Evolutionary conservation across 2,329 filamentous ascomycete species (phyloP).

Genomic region (Podosphaera leucotricha): DNA sequence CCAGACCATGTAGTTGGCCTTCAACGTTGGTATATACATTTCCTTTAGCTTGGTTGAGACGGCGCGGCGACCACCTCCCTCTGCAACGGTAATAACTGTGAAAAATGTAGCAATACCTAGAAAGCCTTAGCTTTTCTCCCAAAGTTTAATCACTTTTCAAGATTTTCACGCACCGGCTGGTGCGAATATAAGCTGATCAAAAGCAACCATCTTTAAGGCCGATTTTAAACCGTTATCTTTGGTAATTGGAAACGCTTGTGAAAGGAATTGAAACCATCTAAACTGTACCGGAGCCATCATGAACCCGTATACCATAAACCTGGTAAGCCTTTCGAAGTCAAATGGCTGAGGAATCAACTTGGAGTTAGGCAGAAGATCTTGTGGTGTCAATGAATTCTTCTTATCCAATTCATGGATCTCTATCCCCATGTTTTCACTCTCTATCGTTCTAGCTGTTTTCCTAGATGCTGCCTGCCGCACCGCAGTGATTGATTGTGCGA

Average conservation of each 20-base stretch:
- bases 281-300: constrained; percentile 89
- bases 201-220: constrained; percentile 70
- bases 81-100: constrained; percentile 84
- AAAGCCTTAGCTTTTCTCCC: not conserved
- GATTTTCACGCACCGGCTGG: constrained; percentile 43
- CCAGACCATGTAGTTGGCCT: constrained; percentile 92
- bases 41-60: constrained; percentile 70
- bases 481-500: constrained; percentile 77
- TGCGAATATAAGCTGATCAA: constrained; percentile 85
- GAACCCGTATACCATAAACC: constrained; percentile 96
- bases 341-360: constrained; percentile 54
- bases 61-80: constrained; percentile 67
- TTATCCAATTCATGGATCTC: constrained; percentile 74
- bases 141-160: not conserved
- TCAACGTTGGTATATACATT: constrained; percentile 80
- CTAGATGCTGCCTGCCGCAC: constrained; percentile 43
- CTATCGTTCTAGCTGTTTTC: constrained; percentile 32
- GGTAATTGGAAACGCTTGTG: constrained; percentile 59
- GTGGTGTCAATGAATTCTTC: constrained; percentile 43
- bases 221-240: constrained; percentile 51
- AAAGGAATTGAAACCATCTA: constrained; percentile 82
- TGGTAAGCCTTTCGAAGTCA: constrained; percentile 79
- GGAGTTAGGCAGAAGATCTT: constrained; percentile 42
- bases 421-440: constrained; percentile 52
- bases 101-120: constrained; percentile 71